Percentiles rank a stretch among this genome's conserved stretches.
These are phyloP conservation scores for Daldinia vernicosa DNA, from an alignment of 495 filamentous ascomycete species.

Conservation along the genomic window DNA sequence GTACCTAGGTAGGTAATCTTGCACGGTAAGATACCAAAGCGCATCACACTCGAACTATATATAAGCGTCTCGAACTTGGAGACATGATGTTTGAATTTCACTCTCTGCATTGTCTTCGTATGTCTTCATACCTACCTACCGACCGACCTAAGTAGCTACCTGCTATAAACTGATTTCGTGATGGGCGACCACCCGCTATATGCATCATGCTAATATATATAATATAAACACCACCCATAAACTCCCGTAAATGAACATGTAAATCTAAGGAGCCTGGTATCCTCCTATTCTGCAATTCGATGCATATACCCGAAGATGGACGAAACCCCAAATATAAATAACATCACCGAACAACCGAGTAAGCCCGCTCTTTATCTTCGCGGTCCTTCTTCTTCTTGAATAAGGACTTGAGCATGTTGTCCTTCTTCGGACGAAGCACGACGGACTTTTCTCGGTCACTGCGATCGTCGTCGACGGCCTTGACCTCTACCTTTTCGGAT, in stretches of 20 bases:
- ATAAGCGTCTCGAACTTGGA: too few species aligned
- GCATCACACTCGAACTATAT: too few species aligned
- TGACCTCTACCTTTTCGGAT: constrained; percentile 41
- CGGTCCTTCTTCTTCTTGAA: constrained; percentile 62
- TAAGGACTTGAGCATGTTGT: constrained; percentile 60
- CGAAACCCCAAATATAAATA: constrained; percentile 1
- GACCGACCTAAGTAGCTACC: too few species aligned
- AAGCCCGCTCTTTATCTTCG: constrained; percentile 44
- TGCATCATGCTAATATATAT: constrained; percentile 20
- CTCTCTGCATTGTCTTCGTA: too few species aligned
- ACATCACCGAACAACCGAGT: constrained; percentile 35
- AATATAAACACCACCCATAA: constrained; percentile 13
- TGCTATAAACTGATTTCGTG: constrained; percentile 20
- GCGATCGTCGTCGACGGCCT: constrained; percentile 46
- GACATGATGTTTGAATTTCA: too few species aligned
- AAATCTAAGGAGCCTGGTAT: constrained; percentile 24
- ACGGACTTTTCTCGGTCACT: constrained; percentile 47
- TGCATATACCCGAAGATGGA: constrained; percentile 15
- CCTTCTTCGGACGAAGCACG: constrained; percentile 52
- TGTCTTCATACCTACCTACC: background rate
- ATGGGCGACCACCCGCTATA: constrained; percentile 18
- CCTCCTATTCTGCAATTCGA: constrained; percentile 23
- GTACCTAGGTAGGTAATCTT: too few species aligned
- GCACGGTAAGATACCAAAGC: too few species aligned
- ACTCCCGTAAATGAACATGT: constrained; percentile 25